Base-by-base conservation (phyloP, 2,329 filamentous ascomycete genomes). In the Trichoderma koningiopsis region DNA sequence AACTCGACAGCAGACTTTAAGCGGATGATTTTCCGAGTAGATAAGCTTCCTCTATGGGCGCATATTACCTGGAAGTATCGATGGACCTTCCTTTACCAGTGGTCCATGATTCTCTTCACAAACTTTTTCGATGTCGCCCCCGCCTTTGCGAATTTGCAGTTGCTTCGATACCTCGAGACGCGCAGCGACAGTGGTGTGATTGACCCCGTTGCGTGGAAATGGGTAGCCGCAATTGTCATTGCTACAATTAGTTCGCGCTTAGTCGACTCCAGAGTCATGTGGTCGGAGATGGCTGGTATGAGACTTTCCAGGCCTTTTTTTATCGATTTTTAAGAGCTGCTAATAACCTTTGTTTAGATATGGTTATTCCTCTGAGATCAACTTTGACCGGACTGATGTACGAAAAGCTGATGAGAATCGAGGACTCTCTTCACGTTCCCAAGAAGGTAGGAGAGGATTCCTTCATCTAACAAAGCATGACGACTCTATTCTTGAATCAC, bases 251-350 rank as follows among this genome's bases (percentile, higher is more conserved):
- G 63, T 40, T 66, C 63, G 13, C 63, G 63, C 19, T 33, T 66
- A 14, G 63, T 66, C 16, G 63, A 66, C 7, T 66, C 63, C 35
- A 66, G 63, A 66, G 63, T 66, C 29, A 66, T 66, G 63, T 66
- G 63, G 63, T 58, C 53, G 2, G 53, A 49, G 53, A 66, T 57
- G 53, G 63, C 63, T 29, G 63, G 56, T 58, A 58, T 16, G 56
- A 11, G 11, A 31, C n/a, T 8, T n/a, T 2, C 11, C 14, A 27
- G 0, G 8, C n/a, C 19, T 58, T 37, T n/a, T 58, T 16, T 11
- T 5, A 3, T n/a, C 6, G 14, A 13, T 22, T 37, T 31, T 16
- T 37, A 14, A 14, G n/a, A 6, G 13, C 10, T 37, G 19, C 33
- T 58, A 37, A 37, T 37, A 3, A 11, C 7, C 5, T 19, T 58